phyloP scores from a whole-genome alignment of 1,284 basidiomycete genomes.

The Papiliotrema fonsecae region DNA sequence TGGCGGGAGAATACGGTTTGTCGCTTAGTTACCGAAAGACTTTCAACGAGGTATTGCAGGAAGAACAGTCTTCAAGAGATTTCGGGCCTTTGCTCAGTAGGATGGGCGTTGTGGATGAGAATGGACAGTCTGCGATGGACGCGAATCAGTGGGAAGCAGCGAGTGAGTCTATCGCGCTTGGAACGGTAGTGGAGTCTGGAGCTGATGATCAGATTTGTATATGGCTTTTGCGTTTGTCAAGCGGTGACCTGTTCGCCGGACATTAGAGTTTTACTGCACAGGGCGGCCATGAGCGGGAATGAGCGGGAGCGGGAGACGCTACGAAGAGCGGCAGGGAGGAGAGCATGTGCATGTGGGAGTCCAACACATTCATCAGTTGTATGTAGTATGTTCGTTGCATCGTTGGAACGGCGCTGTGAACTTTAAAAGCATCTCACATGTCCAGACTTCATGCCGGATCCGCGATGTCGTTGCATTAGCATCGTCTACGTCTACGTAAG shows the following conservation, averaged over 20 bases:
- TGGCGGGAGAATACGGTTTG: slow-evolving; percentile 79
- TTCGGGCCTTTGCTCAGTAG: slow-evolving; percentile 71
- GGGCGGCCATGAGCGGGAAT: too few relatives aligned
- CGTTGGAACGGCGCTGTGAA: too few relatives aligned
- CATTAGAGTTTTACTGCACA: too few relatives aligned
- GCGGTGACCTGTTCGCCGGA: slow-evolving; percentile 40
- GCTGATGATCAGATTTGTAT: slow-evolving; percentile 61
- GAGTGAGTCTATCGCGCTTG: slow-evolving; percentile 59
- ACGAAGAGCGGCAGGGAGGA: too few relatives aligned
- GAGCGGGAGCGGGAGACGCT: too few relatives aligned
- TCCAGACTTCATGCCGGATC: too few relatives aligned
- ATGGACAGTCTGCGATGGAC: slow-evolving; percentile 83
- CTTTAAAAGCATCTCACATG: too few relatives aligned
- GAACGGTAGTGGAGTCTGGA: neutral
- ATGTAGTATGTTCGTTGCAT: too few relatives aligned
- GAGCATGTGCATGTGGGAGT: too few relatives aligned
- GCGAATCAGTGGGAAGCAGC: slow-evolving; percentile 94
- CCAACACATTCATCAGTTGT: too few relatives aligned
- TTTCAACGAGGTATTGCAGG: slow-evolving; percentile 79
- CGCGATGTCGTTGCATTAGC: too few relatives aligned
- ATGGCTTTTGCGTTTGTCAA: slow-evolving; percentile 78
- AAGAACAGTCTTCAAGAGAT: slow-evolving; percentile 69
- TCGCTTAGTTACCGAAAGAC: slow-evolving; percentile 72
- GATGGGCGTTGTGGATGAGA: slow-evolving; percentile 81
- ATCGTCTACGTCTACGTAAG: too few relatives aligned